A percentile compares a stretch with the other conserved stretches of the same genome.
These are phyloP conservation scores for Voacanga thouarsii DNA, from an alignment of 257 asterid species.

Conservation along the genomic window DNA sequence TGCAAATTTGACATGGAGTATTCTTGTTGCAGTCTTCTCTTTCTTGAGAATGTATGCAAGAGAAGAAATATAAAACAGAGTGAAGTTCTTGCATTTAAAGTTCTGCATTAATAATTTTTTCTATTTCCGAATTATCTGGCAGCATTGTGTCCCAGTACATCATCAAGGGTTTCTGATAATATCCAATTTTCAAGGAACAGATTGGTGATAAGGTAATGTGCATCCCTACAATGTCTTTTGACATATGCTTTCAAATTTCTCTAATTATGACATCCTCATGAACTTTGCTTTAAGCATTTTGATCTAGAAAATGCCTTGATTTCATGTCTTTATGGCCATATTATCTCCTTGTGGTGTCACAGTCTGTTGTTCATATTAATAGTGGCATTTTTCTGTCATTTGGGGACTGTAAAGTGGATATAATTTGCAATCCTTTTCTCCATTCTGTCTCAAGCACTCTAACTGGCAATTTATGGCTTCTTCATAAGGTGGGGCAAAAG, in stretches of 20 bases:
- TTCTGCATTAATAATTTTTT: neutral
- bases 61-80: neutral
- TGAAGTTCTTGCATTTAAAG: neutral
- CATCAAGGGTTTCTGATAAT: slow-evolving; percentile 27
- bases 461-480: neutral
- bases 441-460: neutral
- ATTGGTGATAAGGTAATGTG: slow-evolving; percentile 44
- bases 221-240: neutral
- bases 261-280: neutral
- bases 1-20: neutral
- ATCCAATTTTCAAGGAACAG: slow-evolving; percentile 22
- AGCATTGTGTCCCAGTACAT: slow-evolving; percentile 33
- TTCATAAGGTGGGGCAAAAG: neutral
- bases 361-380: neutral
- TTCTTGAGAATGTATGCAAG: neutral
- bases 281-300: neutral
- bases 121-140: slow-evolving; percentile 26
- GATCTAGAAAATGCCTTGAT: no score
- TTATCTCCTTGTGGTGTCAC: neutral
- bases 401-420: neutral
- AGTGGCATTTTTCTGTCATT: neutral
- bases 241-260: neutral
- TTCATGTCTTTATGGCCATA: no score
- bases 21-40: neutral
- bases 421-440: neutral